Conservation (phyloP, 2,329 filamentous ascomycete species). For the Westerdykella aurantiaca region DNA sequence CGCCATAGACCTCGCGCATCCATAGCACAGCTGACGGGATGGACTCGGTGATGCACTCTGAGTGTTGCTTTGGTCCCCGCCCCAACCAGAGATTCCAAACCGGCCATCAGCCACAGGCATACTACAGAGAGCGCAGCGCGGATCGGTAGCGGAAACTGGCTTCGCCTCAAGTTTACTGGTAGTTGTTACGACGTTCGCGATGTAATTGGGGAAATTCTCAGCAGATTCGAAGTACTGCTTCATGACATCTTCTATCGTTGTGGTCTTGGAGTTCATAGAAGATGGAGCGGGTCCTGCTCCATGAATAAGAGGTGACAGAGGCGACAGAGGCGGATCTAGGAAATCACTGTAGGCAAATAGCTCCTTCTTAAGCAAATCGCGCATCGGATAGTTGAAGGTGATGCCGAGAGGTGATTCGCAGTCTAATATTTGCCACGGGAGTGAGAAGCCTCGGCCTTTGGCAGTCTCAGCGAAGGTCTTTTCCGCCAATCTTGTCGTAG, state of each 20-base stretch:
- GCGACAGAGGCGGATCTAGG: slow-evolving; percentile 42
- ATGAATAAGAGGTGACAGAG: slow-evolving; percentile 39
- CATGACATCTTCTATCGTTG: slow-evolving; percentile 90
- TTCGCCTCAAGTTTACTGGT: slow-evolving; percentile 68
- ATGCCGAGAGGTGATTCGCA: slow-evolving; percentile 56
- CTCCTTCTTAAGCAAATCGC: slow-evolving; percentile 81
- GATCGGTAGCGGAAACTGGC: slow-evolving; percentile 19
- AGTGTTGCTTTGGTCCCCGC: slow-evolving; percentile 51
- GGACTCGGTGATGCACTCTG: slow-evolving; percentile 18
- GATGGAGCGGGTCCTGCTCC: slow-evolving; percentile 24
- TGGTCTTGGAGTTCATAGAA: slow-evolving; percentile 61
- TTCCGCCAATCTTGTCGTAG: slow-evolving; percentile 80
- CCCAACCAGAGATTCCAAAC: slow-evolving; percentile 56
- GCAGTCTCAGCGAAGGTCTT: slow-evolving; percentile 81
- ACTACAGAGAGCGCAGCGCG: slow-evolving; percentile 61
- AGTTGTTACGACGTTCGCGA: slow-evolving; percentile 91
- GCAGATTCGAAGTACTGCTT: slow-evolving; percentile 80
- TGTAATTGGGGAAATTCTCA: slow-evolving; percentile 84
- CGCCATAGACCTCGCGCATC: slow-evolving; percentile 57
- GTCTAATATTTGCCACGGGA: slow-evolving; percentile 79
- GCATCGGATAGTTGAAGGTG: slow-evolving; percentile 69
- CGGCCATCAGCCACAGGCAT: slow-evolving; percentile 59
- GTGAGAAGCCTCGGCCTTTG: slow-evolving; percentile 77
- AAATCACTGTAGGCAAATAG: slow-evolving; percentile 60
- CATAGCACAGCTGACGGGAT: slow-evolving; percentile 57